Evolutionary conservation across 805 yeast species (phyloP), one percentile per base, ranked within the genome.

Genomic region (Starmerella geochares): DNA sequence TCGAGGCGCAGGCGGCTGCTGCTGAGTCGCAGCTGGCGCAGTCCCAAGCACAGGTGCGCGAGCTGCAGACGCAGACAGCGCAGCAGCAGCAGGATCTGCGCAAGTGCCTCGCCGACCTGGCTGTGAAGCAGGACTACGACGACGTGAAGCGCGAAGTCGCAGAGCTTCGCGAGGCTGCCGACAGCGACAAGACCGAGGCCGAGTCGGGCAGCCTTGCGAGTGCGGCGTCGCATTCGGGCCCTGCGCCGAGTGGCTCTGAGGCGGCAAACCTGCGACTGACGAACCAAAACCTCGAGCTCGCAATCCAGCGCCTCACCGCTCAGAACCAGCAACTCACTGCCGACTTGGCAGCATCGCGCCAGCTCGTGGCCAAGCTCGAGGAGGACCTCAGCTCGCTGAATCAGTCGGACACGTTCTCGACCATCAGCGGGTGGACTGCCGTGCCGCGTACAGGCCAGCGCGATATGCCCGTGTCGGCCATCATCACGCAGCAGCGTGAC

Each of bases 401-500:
- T 23, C 47, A 45, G 29, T 39, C 46, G 19, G 58, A 56, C 49
- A 54, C 68, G 7, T 58, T 60, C 38, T 65, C 68, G 7, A 60
- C 63, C 29, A 60, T 66, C 8, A 62, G 66, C 9, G 68, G 67
- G 11, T 65, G 66, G 69, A 61, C 61, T 16, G 62, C 58, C 33
- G 53, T 56, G 20, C 58, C 64, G 58, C 61, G 79, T 68, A 16
- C 69, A 69, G n/a, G 67, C 71, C 41, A 27, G 42, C 42, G 48
- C 33, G 57, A 49, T 37, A 1, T 14, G 24, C 51, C 58, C 13
- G 54, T 56, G 5, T 38, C 90, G 46, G 94, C 94, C 1, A 86
- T 90, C 47, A 78, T 92, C 25, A 87, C 96, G 13, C 88, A 90
- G 62, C 98, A 90, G 68, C 79, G 98, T 64, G 98, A 90, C 65